Base-by-base conservation (phyloP, 176 grass and related monocot species). In the Musa beccarii region DNA sequence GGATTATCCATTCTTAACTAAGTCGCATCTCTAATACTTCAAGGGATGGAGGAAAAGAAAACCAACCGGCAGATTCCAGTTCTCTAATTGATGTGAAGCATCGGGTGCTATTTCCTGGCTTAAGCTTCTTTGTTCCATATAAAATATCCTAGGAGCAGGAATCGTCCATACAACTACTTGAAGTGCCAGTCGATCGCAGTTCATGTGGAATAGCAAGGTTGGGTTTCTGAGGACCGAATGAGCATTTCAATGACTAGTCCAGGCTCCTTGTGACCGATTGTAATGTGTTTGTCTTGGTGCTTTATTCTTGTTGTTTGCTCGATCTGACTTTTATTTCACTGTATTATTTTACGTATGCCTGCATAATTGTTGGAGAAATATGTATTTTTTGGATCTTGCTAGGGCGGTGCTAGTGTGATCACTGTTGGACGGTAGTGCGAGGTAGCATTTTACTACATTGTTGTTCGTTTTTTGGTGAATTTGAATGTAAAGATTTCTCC, bases 11-110 rank as follows among this genome's bases (percentile, higher is more conserved):
- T 43, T 22, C 22, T 78, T 52, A 66, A 54, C 64, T 19, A 52
- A 77, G 55, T 75, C 43, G 26, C 53, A 54, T 14, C 75, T 14
- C 10, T 25, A 10, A 68, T 34, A 50, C 63, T 82, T 81, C 62
- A 77, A 96, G 90, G 90, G 93, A 75, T 96, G 93, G 87, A 82
- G 85, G 28, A 29, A 68, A 34, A 68, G 66, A 49, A 68, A 43
- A 68, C 11, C 14, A 68, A 68, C 24, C 24, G 25, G 66, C 26
- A 29, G 66, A 34, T 68, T 68, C 66, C 66, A 68, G 34, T 68
- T 68, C 28, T 34, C 66, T 29, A 68, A 34, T 49, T 68, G 66
- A 68, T 16, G 57, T 21, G 17, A 61, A 19, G 21, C 4, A 43
- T 61, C 16, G 7, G 15, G 14, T 59, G 55, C 7, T 61, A 61